phyloP scores from a whole-genome alignment of 805 yeast species.

The Saccharomycopsis microspora region DNA sequence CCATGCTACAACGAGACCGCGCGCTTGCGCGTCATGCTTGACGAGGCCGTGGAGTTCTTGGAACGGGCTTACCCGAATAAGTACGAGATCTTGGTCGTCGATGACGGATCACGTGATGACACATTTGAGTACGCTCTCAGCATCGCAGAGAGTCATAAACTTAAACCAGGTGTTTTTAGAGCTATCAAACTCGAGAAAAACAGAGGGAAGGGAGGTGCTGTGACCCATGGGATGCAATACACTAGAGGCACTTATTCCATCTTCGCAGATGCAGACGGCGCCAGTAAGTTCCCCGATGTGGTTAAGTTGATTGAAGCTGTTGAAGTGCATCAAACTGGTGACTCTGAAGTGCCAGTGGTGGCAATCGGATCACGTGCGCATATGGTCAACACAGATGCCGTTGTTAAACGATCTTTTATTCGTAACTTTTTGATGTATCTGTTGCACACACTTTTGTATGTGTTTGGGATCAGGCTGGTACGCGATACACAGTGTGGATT shows the following conservation, averaged over 20 bases:
- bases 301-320: conserved; percentile 35
- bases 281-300: conserved; percentile 70
- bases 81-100: conserved; percentile 79
- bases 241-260: conserved; percentile 62
- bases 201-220: conserved; percentile 96
- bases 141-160: conserved; percentile 34
- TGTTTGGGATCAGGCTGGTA: conserved; percentile 80
- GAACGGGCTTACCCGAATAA: conserved; percentile 23
- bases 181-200: conserved; percentile 62
- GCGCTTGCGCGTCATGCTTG: conserved; percentile 61
- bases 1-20: conserved; percentile 89
- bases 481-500: conserved; percentile 98
- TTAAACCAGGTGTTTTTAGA: conserved; percentile 50
- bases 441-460: conserved; percentile 70
- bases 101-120: conserved; percentile 83
- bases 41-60: conserved; percentile 53
- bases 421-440: conserved; percentile 91
- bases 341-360: conserved; percentile 34
- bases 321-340: conserved; percentile 17
- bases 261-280: conserved; percentile 98
- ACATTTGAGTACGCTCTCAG: conserved; percentile 63
- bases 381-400: conserved; percentile 92
- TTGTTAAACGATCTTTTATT: conserved; percentile 82
- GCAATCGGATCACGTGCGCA: conserved; percentile 94
- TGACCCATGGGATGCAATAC: conserved; percentile 79